Evolutionary conservation across 1,139 yeast genomes (phyloP).

Genomic region (Yamadazyma friedrichii): DNA sequence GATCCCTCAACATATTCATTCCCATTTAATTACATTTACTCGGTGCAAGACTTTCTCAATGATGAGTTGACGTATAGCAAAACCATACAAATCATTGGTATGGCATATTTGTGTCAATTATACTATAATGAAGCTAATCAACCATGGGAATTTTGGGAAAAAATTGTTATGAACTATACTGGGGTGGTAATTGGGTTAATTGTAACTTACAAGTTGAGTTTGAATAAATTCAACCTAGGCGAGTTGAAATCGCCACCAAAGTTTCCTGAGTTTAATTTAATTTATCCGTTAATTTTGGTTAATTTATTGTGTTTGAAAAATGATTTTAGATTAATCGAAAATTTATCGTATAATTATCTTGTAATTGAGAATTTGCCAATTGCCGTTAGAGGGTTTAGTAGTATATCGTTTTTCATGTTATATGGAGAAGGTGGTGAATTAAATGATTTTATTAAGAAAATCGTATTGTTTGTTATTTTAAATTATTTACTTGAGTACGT

Average conservation of each 20-base stretch:
- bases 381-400: constrained; percentile 28
- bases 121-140: constrained; percentile 24
- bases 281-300: constrained; percentile 37
- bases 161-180: constrained; percentile 33
- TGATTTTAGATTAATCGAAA: constrained; percentile 17
- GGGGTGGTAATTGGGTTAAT: constrained; percentile 34
- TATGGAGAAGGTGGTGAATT: constrained; percentile 24
- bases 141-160: constrained; percentile 20
- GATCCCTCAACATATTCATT: constrained; percentile 22
- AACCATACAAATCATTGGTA: constrained; percentile 33
- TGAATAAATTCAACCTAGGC: constrained; percentile 15
- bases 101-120: constrained; percentile 32
- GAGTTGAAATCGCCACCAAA: constrained; percentile 18
- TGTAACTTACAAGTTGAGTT: constrained; percentile 26
- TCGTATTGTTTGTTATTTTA: constrained; percentile 25
- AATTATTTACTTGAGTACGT: constrained; percentile 25
- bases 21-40: constrained; percentile 30
- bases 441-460: constrained; percentile 23
- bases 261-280: constrained; percentile 39
- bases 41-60: constrained; percentile 40
- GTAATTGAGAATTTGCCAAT: constrained; percentile 33
- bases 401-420: constrained; percentile 29
- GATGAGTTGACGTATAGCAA: constrained; percentile 30
- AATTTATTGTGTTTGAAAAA: constrained; percentile 22
- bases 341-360: constrained; percentile 38